phyloP scores from a whole-genome alignment of 176 grass and related monocot genomes.

The Stipa capillata region DNA sequence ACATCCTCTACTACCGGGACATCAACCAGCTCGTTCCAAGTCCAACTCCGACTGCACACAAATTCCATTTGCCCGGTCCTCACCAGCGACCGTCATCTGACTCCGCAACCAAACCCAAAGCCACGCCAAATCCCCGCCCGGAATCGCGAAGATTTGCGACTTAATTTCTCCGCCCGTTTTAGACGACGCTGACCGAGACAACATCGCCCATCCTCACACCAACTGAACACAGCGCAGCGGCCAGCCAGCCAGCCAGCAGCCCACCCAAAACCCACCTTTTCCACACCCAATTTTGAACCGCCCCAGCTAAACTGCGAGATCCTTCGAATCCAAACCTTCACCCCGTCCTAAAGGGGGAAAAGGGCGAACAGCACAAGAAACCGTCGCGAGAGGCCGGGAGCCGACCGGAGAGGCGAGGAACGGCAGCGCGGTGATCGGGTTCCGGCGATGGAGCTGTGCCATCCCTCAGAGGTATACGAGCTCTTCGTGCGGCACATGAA shows the following conservation, averaged over 20 bases:
- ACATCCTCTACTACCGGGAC: no score
- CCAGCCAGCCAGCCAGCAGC: background rate
- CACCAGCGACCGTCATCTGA: slow-evolving; percentile 27
- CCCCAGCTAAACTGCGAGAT: no score
- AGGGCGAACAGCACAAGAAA: background rate
- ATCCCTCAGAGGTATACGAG: slow-evolving; percentile 66
- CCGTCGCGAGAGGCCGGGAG: background rate
- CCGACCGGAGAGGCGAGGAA: slow-evolving; percentile 8
- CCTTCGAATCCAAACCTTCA: background rate
- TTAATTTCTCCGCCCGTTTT: slow-evolving; percentile 17
- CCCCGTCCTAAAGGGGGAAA: background rate
- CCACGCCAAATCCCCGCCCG: background rate
- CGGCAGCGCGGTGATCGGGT: background rate
- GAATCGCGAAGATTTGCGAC: background rate
- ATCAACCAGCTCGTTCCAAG: background rate
- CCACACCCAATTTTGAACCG: slow-evolving; percentile 28
- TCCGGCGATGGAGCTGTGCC: slow-evolving; percentile 28
- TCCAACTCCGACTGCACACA: background rate
- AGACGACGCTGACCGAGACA: slow-evolving; percentile 41
- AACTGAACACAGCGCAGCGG: background rate
- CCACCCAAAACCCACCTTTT: slow-evolving; percentile 9
- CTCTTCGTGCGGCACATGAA: slow-evolving; percentile 76
- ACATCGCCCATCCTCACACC: slow-evolving; percentile 17
- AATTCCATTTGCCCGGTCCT: background rate
- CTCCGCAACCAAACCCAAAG: background rate